Percentiles rank a stretch among this genome's conserved stretches.
phyloP scores from a whole-genome alignment of 23 red algal species.

The Agarophyton chilense region DNA sequence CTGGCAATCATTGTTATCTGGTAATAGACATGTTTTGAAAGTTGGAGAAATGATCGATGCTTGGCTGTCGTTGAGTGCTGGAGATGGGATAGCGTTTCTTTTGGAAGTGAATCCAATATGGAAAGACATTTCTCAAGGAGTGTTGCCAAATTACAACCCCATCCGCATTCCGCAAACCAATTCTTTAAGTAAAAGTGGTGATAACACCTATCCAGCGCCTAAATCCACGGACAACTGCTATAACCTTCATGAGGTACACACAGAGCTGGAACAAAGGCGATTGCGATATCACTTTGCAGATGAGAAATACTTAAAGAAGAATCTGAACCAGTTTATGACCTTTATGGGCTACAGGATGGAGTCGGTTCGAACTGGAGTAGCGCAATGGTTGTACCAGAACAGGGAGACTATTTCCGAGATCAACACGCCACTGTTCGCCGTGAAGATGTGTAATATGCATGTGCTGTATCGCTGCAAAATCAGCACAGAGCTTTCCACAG shows the following conservation, averaged over 20 bases:
- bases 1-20: too few species aligned
- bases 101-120: neutral
- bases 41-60: conserved; percentile 38
- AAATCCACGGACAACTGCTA: neutral
- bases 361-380: conserved; percentile 6
- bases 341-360: conserved; percentile 70
- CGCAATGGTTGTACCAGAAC: neutral
- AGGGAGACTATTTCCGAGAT: neutral
- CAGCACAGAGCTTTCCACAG: neutral
- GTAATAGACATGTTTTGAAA: neutral
- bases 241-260: neutral
- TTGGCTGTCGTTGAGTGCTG: conserved; percentile 14
- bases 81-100: neutral
- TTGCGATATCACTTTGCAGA: conserved; percentile 27
- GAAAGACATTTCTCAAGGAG: neutral
- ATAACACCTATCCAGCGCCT: too few species aligned
- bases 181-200: too few species aligned
- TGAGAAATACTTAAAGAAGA: neutral
- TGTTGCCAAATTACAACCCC: neutral
- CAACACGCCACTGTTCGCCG: neutral
- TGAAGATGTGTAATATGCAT: neutral
- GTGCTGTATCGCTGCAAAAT: neutral
- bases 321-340: conserved; percentile 12
- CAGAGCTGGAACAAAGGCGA: neutral
- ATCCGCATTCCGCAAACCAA: neutral